Percentiles rank a stretch among this genome's conserved stretches.
Conservation (phyloP, 2,329 filamentous ascomycete species). For the Talaromyces sp. region DNA sequence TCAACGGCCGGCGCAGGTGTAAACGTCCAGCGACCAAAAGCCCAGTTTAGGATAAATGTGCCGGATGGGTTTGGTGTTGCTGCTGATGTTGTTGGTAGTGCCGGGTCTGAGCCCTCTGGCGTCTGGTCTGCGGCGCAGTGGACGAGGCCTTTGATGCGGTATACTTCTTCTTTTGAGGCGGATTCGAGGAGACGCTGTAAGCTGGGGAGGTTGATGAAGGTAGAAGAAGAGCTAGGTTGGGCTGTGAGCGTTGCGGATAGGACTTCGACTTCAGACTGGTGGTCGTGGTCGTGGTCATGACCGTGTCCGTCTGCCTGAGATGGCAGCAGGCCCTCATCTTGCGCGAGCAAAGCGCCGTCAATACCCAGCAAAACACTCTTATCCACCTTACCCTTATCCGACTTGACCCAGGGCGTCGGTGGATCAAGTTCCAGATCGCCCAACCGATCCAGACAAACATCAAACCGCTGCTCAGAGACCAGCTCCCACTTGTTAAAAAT, state of each 20-base stretch:
- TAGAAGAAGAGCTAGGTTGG: conserved; percentile 21
- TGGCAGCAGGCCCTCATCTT: conserved; percentile 15
- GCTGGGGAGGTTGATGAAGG: conserved; percentile 45
- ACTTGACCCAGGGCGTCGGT: conserved; percentile 79
- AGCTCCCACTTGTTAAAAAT: conserved; percentile 91
- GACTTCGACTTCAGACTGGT: conserved; percentile 85
- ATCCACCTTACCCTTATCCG: conserved; percentile 71
- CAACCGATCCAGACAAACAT: conserved; percentile 72
- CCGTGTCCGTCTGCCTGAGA: conserved; percentile 10
- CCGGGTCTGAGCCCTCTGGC: conserved; percentile 19
- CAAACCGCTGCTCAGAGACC: conserved; percentile 68
- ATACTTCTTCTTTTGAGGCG: conserved; percentile 88
- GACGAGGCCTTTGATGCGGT: conserved; percentile 79
- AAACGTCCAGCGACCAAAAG: conserved; percentile 92
- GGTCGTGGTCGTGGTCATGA: conserved; percentile 46
- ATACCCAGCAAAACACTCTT: conserved; percentile 80
- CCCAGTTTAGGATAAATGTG: conserved; percentile 91
- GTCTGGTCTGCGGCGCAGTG: conserved; percentile 38
- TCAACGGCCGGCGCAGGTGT: conserved; percentile 50
- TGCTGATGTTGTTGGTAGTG: conserved; percentile 4
- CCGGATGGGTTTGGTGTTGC: conserved; percentile 24
- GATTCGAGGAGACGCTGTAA: conserved; percentile 64
- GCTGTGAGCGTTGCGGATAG: conserved; percentile 67
- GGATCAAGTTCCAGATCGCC: conserved; percentile 67
- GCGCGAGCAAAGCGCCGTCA: conserved; percentile 65